These are phyloP conservation scores for Pythium aphanidermatum DNA, from an alignment of 352 stramenopile genomes.

Conservation along the genomic window DNA sequence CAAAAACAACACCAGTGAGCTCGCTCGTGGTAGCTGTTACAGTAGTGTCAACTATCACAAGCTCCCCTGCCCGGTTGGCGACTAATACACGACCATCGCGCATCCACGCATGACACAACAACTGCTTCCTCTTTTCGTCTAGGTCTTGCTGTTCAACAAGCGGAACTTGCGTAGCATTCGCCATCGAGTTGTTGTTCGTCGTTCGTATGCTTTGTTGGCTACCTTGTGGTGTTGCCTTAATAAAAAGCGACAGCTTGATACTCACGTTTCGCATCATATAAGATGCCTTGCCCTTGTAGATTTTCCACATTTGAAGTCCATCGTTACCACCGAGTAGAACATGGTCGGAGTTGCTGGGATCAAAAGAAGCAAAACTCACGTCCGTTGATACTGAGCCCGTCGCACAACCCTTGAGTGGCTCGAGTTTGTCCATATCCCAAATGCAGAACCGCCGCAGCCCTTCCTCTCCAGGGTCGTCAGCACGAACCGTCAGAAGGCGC, in stretches of 20 bases:
- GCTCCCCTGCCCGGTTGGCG: conserved; percentile 44
- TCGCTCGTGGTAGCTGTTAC: conserved; percentile 24
- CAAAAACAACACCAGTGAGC: conserved; percentile 19
- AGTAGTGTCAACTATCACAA: conserved; percentile 41
- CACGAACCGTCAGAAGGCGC: conserved; percentile 46
- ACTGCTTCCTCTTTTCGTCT: conserved; percentile 41
- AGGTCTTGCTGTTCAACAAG: conserved; percentile 21
- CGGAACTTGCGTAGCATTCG: too few relatives aligned
- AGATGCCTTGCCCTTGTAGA: conserved; percentile 31
- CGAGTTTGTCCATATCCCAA: conserved; percentile 51
- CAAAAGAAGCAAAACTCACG: conserved; percentile 58
- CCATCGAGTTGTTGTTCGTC: too few relatives aligned
- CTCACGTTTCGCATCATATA: conserved; percentile 20
- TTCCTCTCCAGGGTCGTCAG: conserved; percentile 10
- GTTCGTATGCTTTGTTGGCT: not conserved
- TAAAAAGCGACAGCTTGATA: too few relatives aligned
- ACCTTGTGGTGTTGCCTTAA: too few relatives aligned
- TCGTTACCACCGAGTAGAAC: conserved; percentile 58
- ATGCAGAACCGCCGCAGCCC: conserved; percentile 34
- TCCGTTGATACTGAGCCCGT: conserved; percentile 20
- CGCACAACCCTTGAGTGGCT: conserved; percentile 44
- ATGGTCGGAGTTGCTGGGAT: conserved; percentile 49
- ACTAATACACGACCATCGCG: conserved; percentile 37
- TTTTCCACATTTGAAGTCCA: conserved; percentile 63
- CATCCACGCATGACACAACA: conserved; percentile 55